These are phyloP conservation scores for Coemansia sp. DNA, from an alignment of 192 early-diverging fungal genomes.

Conservation along the genomic window DNA sequence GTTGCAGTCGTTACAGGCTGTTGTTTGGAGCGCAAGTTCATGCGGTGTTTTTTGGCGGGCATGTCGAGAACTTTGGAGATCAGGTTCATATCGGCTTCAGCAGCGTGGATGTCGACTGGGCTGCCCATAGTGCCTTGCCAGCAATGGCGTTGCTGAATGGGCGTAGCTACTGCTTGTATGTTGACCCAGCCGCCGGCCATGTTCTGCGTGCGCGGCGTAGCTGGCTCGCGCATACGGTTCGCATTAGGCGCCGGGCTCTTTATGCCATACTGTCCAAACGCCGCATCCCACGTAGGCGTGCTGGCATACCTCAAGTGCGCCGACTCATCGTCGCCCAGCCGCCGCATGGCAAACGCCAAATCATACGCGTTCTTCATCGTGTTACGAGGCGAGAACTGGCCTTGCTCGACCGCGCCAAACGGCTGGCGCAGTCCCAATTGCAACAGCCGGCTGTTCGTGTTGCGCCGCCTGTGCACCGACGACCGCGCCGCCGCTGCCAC, in stretches of 20 bases:
- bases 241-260: constrained; percentile 46
- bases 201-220: constrained; percentile 40
- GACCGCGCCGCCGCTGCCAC: constrained; percentile 40
- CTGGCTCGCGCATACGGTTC: constrained; percentile 20
- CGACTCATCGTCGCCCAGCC: constrained; percentile 68
- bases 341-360: constrained; percentile 73
- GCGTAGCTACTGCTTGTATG: constrained; percentile 50
- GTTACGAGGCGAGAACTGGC: constrained; percentile 55
- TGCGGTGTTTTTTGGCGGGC: constrained; percentile 47
- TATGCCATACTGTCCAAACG: constrained; percentile 52
- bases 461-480: constrained; percentile 42
- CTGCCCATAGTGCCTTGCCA: constrained; percentile 55
- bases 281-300: constrained; percentile 49
- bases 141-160: constrained; percentile 54
- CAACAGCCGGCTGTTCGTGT: constrained; percentile 26
- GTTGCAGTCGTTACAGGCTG: neutral
- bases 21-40: constrained; percentile 13
- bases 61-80: constrained; percentile 50
- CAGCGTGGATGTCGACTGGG: constrained; percentile 50
- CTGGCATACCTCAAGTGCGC: constrained; percentile 41
- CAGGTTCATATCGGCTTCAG: constrained; percentile 48
- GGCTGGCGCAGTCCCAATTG: constrained; percentile 36
- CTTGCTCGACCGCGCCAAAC: constrained; percentile 3
- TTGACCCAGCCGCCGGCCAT: constrained; percentile 49
- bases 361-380: constrained; percentile 74